A percentile compares a stretch with the other conserved stretches of the same genome.
Evolutionary conservation across 1,284 basidiomycete species (phyloP).

Genomic region (Gomphus bonarii): DNA sequence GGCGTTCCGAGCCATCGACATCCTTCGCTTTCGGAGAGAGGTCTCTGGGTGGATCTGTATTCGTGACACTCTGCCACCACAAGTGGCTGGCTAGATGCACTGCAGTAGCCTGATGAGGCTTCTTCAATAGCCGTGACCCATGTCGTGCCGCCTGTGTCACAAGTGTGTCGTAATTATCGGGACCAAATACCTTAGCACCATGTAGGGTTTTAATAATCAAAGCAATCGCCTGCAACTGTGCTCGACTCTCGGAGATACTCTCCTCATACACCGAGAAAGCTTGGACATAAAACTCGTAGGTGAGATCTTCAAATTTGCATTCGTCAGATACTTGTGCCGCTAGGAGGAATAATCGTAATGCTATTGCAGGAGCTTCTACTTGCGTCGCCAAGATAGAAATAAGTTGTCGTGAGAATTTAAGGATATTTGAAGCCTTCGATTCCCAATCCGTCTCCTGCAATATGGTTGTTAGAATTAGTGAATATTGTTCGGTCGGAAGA

Average conservation of each 20-base stretch:
- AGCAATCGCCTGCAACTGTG: constrained; percentile 88
- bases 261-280: constrained; percentile 96
- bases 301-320: constrained; percentile 86
- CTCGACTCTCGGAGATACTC: constrained; percentile 84
- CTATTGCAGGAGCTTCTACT: constrained; percentile 84
- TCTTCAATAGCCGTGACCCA: constrained; percentile 88
- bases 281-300: constrained; percentile 93
- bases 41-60: constrained; percentile 26
- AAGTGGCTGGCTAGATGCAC: constrained; percentile 91
- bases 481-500: constrained; percentile 4
- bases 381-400: constrained; percentile 85
- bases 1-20: constrained; percentile 31
- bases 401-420: constrained; percentile 88
- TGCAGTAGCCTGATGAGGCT: constrained; percentile 90
- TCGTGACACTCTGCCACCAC: constrained; percentile 78
- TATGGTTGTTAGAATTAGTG: neutral
- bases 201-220: constrained; percentile 85
- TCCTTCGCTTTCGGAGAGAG: constrained; percentile 36
- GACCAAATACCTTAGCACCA: constrained; percentile 74
- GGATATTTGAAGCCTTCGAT: constrained; percentile 67
- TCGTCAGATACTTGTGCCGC: constrained; percentile 89
- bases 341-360: constrained; percentile 87
- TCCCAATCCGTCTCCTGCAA: constrained; percentile 75
- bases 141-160: constrained; percentile 94
- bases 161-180: constrained; percentile 90